Evolutionary conservation across 176 grass and related monocot species (phyloP).

Genomic region (Microstegium vimineum): DNA sequence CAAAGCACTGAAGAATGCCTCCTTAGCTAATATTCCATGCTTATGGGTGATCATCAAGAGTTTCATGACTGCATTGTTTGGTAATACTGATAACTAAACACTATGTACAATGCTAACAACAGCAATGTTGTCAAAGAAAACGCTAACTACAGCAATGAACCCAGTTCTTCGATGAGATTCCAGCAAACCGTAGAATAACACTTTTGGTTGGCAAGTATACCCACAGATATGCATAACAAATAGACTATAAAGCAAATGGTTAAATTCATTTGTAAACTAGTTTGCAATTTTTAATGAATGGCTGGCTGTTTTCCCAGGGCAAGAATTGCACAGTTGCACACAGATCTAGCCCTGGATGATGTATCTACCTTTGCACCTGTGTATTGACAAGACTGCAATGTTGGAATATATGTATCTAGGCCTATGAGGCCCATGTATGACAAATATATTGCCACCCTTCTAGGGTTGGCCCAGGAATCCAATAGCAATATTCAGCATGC

Average conservation of each 20-base stretch:
- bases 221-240: neutral
- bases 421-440: too few relatives aligned
- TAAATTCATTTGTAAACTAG: neutral
- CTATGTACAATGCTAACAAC: neutral
- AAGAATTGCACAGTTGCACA: neutral
- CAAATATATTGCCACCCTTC: too few relatives aligned
- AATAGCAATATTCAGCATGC: too few relatives aligned
- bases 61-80: neutral
- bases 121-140: too few relatives aligned
- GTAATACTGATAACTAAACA: neutral
- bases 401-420: too few relatives aligned
- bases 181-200: neutral
- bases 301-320: neutral
- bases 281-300: conserved; percentile 7
- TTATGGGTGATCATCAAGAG: neutral
- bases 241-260: neutral
- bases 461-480: too few relatives aligned
- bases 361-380: neutral
- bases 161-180: neutral
- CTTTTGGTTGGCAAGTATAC: neutral
- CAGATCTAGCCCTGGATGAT: neutral
- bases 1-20: neutral
- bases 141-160: neutral
- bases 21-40: neutral
- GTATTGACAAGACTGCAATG: neutral